Evolutionary conservation across 2,329 filamentous ascomycete genomes (phyloP).

Genomic region (Xylogone sp.): DNA sequence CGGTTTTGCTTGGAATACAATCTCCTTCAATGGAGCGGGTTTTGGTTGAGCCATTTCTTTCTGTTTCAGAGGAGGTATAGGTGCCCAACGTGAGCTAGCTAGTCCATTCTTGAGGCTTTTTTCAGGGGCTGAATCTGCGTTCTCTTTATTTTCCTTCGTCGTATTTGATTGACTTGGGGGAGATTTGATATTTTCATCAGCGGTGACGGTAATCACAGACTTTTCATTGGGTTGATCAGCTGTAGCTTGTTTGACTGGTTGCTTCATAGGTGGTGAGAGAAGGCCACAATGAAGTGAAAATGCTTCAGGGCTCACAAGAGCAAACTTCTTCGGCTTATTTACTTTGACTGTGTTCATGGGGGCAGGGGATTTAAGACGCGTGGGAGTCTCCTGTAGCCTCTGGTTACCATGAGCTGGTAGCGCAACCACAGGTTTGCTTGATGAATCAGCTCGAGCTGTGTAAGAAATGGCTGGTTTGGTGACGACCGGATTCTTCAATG

Average conservation of each 20-base stretch:
- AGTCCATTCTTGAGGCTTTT: background rate
- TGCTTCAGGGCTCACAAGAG: background rate
- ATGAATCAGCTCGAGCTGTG: background rate
- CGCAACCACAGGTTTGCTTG: background rate
- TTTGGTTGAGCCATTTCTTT: background rate
- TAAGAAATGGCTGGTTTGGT: too few species aligned
- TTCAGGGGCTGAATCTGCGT: background rate
- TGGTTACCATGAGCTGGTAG: background rate
- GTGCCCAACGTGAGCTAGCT: background rate
- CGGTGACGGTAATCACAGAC: background rate
- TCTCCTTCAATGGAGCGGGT: background rate
- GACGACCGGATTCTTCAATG: too few species aligned
- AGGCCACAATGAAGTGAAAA: background rate
- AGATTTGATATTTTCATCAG: background rate
- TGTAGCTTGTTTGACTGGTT: background rate
- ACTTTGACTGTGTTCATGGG: background rate
- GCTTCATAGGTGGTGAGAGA: background rate
- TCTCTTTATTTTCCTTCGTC: background rate
- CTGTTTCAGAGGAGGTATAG: background rate
- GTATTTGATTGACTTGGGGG: background rate
- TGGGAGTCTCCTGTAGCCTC: background rate
- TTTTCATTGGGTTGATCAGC: background rate
- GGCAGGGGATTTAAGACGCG: background rate
- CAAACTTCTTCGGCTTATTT: background rate
- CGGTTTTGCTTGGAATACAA: background rate